Percentiles rank a stretch among this genome's conserved stretches.
phyloP scores from a whole-genome alignment of 2,329 filamentous ascomycete genomes.

The Chaetomiaceae sp. region DNA sequence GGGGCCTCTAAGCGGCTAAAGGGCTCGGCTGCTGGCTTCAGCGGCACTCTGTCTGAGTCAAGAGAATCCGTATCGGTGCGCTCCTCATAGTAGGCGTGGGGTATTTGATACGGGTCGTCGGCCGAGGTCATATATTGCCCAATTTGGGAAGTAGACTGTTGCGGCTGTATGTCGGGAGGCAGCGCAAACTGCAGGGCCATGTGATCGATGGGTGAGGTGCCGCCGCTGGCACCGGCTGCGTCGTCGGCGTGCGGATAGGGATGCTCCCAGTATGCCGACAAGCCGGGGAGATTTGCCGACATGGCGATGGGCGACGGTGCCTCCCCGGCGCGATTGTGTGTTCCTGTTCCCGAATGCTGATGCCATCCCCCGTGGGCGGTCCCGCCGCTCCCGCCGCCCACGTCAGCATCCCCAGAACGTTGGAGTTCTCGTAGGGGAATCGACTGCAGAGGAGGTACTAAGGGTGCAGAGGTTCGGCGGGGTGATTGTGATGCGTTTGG shows the following conservation, averaged over 20 bases:
- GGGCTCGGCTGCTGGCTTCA: slow-evolving; percentile 53
- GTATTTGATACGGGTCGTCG: slow-evolving; percentile 29
- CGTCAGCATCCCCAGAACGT: slow-evolving; percentile 27
- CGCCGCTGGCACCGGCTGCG: slow-evolving; percentile 29
- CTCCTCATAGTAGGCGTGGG: slow-evolving; percentile 42
- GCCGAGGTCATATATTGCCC: slow-evolving; percentile 22
- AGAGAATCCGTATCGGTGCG: slow-evolving; percentile 38
- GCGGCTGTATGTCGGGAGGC: slow-evolving; percentile 46
- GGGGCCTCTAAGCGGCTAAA: slow-evolving; percentile 46
- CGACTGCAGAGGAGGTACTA: slow-evolving; percentile 48
- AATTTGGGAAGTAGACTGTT: slow-evolving; percentile 27
- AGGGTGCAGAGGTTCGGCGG: slow-evolving; percentile 34
- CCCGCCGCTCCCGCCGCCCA: slow-evolving; percentile 22
- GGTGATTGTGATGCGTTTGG: slow-evolving; percentile 26
- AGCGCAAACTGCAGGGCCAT: slow-evolving; percentile 52
- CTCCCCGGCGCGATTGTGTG: slow-evolving; percentile 12
- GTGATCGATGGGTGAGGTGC: slow-evolving; percentile 50
- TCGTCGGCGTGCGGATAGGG: slow-evolving; percentile 39
- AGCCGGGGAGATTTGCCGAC: slow-evolving; percentile 38
- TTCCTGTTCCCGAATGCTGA: neutral
- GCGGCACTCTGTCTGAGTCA: slow-evolving; percentile 56
- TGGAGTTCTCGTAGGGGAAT: slow-evolving; percentile 68
- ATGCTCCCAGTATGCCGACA: slow-evolving; percentile 52
- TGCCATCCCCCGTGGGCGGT: neutral
- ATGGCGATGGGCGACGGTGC: slow-evolving; percentile 28